Conservation (phyloP, 306 rosid species). For the Inga oerstediana region DNA sequence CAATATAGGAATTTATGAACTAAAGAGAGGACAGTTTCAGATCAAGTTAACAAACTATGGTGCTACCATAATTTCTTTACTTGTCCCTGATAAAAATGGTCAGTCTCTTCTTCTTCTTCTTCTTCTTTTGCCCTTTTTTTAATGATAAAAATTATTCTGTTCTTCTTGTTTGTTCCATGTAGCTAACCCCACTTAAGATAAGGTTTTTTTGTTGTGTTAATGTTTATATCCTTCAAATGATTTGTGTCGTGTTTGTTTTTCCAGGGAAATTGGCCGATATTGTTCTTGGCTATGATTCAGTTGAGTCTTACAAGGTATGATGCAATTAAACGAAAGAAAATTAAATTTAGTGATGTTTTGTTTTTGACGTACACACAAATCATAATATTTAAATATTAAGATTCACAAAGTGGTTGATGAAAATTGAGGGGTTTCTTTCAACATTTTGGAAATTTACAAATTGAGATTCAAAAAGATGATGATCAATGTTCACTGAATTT, state of each 20-base stretch:
- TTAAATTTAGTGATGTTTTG: not conserved
- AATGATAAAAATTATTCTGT: not conserved
- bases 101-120: not conserved
- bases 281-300: conserved; percentile 42
- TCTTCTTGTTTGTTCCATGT: too few relatives aligned
- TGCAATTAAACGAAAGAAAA: not conserved
- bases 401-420: too few relatives aligned
- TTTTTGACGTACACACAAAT: too few relatives aligned
- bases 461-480: not conserved
- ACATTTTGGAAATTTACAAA: not conserved
- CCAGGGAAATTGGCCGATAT: conserved; percentile 39
- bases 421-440: not conserved
- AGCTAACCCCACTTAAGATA: too few relatives aligned
- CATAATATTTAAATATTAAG: too few relatives aligned
- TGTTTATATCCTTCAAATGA: not conserved
- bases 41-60: conserved; percentile 43
- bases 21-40: conserved; percentile 26
- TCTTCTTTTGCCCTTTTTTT: not conserved
- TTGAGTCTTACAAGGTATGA: conserved; percentile 33
- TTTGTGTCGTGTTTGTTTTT: not conserved
- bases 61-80: conserved; percentile 36
- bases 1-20: conserved; percentile 37
- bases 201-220: too few relatives aligned
- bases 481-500: not conserved
- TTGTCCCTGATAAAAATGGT: conserved; percentile 44